phyloP scores from a whole-genome alignment of 2,329 filamentous ascomycete genomes.

The Madurella fahalii region DNA sequence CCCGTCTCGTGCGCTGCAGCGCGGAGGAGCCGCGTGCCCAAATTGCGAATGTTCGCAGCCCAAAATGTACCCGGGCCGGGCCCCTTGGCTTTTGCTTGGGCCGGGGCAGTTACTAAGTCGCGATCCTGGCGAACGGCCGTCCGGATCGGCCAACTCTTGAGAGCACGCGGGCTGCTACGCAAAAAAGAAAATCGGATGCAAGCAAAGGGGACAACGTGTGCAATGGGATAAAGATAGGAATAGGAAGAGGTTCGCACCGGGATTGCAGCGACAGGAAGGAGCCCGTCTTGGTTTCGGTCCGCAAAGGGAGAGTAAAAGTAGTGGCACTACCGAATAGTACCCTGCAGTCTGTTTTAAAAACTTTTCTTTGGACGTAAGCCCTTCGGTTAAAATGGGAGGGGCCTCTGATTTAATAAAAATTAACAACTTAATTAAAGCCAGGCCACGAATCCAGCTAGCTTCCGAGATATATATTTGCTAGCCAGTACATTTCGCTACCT shows the following conservation, averaged over 20 bases:
- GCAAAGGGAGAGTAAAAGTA: conserved; percentile 10
- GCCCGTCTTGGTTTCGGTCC: not conserved
- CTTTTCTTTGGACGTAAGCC: conserved; percentile 16
- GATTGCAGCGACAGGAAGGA: no score
- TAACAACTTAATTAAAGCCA: conserved; percentile 22
- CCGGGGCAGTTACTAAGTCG: not conserved
- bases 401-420: conserved; percentile 23
- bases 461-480: conserved; percentile 23
- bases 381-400: conserved; percentile 24
- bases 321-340: conserved; percentile 10
- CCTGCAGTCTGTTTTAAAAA: conserved; percentile 12
- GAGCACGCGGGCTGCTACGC: not conserved
- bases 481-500: conserved; percentile 14
- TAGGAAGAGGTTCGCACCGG: not conserved
- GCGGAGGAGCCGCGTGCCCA: not conserved
- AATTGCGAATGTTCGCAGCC: not conserved
- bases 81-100: not conserved
- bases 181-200: not conserved
- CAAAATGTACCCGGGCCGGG: not conserved
- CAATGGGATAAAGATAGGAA: not conserved
- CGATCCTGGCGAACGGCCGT: not conserved
- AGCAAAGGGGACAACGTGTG: not conserved
- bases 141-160: not conserved
- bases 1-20: no score
- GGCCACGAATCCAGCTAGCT: conserved; percentile 19